A percentile compares a stretch with the other conserved stretches of the same genome.
Conservation (phyloP, 164 flowering plant genomes). For the Vitis riparia region DNA sequence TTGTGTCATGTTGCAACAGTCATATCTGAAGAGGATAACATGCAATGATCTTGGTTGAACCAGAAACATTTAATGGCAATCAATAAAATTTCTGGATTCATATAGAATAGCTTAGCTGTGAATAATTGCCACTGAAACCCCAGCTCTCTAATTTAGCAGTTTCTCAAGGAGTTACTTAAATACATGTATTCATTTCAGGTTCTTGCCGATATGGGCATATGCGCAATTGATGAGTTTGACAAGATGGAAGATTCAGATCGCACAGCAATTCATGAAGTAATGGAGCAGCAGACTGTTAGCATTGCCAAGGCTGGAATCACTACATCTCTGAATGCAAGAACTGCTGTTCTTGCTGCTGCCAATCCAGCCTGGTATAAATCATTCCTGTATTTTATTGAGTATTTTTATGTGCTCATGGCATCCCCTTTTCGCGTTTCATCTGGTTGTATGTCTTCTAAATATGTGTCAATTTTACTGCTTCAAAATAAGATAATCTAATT, state of each 20-base stretch:
- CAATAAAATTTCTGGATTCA: too few relatives aligned
- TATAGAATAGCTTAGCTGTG: neutral
- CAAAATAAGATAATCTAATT: neutral
- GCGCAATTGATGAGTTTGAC: conserved; percentile 99
- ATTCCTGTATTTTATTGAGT: neutral
- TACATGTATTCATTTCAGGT: conserved; percentile 49
- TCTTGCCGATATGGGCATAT: conserved; percentile 98
- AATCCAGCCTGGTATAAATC: conserved; percentile 90
- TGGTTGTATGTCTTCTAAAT: neutral
- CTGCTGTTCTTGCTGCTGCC: conserved; percentile 98
- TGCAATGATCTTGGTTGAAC: too few relatives aligned
- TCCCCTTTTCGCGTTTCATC: neutral
- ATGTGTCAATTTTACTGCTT: neutral
- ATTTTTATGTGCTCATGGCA: neutral
- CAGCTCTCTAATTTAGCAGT: neutral
- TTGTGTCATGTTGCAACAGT: too few relatives aligned
- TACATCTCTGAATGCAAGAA: conserved; percentile 95
- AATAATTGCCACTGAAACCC: neutral
- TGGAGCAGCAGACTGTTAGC: conserved; percentile 99
- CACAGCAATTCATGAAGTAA: conserved; percentile 97
- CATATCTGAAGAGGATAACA: too few relatives aligned
- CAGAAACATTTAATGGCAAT: too few relatives aligned
- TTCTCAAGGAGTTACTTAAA: conserved; percentile 1
- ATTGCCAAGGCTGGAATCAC: conserved; percentile 99
- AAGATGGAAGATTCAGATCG: conserved; percentile 99